Evolutionary conservation across 2,329 filamentous ascomycete genomes (phyloP).

Genomic region (Aspergillus tubingensis): DNA sequence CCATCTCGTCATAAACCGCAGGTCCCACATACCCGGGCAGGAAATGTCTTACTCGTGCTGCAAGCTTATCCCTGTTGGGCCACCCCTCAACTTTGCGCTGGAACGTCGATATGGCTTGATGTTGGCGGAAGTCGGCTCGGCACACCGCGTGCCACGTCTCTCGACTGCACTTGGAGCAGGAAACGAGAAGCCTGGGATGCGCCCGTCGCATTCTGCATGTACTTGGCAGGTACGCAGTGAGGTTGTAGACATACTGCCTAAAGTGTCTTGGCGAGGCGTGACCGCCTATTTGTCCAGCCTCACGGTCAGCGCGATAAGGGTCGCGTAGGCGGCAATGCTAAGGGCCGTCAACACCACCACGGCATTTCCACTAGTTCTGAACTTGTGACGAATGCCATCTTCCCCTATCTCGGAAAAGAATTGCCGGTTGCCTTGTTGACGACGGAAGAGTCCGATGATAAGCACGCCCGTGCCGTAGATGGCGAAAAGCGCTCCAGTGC

Average conservation of each 20-base stretch:
- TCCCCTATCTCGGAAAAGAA: conserved; percentile 70
- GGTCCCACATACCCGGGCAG: background rate
- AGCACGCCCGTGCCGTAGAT: conserved; percentile 85
- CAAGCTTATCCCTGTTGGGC: background rate
- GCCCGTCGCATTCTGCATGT: conserved; percentile 22
- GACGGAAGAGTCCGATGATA: conserved; percentile 78
- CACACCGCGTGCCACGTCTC: background rate
- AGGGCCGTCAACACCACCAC: conserved; percentile 64
- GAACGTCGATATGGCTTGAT: background rate
- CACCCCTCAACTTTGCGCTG: background rate
- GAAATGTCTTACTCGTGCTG: background rate
- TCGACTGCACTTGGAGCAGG: background rate
- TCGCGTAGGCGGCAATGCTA: conserved; percentile 63
- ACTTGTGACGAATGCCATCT: conserved; percentile 63
- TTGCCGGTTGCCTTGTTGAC: conserved; percentile 89
- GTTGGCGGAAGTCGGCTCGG: background rate
- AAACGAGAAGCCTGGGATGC: background rate
- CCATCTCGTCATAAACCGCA: too few species aligned
- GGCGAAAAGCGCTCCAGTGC: conserved; percentile 93
- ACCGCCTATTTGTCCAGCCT: conserved; percentile 41
- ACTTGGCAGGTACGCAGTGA: conserved; percentile 36
- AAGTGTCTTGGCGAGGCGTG: background rate
- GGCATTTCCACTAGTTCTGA: conserved; percentile 67
- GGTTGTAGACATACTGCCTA: conserved; percentile 12
- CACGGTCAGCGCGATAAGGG: conserved; percentile 61